Evolutionary conservation across 306 rosid genomes (phyloP), one percentile per base, ranked within the genome.

Genomic region (Echinosophora koreensis): DNA sequence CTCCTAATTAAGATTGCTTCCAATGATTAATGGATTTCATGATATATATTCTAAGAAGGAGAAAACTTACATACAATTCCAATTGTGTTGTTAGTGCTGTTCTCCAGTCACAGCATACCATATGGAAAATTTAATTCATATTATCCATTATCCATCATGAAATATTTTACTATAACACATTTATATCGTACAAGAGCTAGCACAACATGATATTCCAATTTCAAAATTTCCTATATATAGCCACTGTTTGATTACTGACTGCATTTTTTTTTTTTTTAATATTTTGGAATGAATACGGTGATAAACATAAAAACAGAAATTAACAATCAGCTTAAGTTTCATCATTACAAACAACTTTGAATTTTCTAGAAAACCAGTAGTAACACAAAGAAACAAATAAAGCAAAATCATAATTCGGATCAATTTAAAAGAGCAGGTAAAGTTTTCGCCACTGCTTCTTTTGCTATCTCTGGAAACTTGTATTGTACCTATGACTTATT

Each of bases 371-470:
- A 30, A 15, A 52, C 10, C 64, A 56, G 39, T 14, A 56, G 39
- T 14, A 55, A 66, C 28, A 5, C 27, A 37, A 71, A 59, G 22
- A 63, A 55, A 42, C 57, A 69, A 54, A 56, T 58, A 71, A 12
- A 38, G 32, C 74, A 57, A 14, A 47, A 51, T 6, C 60, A 76
- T 3, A 30, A 76, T 38, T 16, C 55, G 54, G 44, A 16, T 17
- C 66, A 18, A 15, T 64, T n/a, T 6, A 22, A 50, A 37, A 68
- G 28, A 74, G 59, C 80, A 38, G 27, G 66, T 62, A 58, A 74
- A 22, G 57, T 37, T 61, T 44, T 85, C 73, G 74, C 55, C 76
- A 60, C 35, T 61, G 52, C 18, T 51, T 60, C 50, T 51, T 56
- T 74, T 10, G 42, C 71, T 46, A 74, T 63, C 39, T 34, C 52